Evolutionary conservation across 768 basidiomycete genomes (phyloP), one percentile per base, ranked within the genome.

Genomic region (Hysterangium stoloniferum): DNA sequence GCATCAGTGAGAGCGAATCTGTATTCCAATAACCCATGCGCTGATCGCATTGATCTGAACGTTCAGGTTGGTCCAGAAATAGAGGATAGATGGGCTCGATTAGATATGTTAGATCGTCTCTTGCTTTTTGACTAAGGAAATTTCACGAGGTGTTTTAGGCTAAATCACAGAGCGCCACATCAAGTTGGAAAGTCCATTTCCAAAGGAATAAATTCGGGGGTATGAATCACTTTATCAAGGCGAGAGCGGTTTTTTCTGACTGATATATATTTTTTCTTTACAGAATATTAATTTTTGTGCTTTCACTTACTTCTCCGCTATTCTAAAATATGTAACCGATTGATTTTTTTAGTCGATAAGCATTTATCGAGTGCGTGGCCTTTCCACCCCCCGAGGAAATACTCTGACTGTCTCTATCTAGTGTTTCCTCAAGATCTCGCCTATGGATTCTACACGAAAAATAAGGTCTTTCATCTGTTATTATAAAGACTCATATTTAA

Each of bases 141-240:
- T n/a, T n/a, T n/a, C n/a, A n/a, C n/a, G n/a, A n/a, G n/a, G n/a
- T n/a, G n/a, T n/a, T 43, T 48, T 46, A 58, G 52, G 57, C 58
- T 63, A 32, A 53, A 48, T 42, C 31, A 57, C 9, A 43, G 62
- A 4, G 57, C 40, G 40, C 62, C 62, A 13, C 62, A 63, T 36
- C 62, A 62, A 52, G 60, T 61, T 28, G 62, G 62, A 6, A 63
- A 63, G 54, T 44, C 53, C 25, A 60, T 63, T 27, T 34, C 56
- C 3, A 58, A 58, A 45, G 62, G 59, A 0, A 61, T 61, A 48
- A 63, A 63, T 53, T 40, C 53, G 29, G 60, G 58, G 17, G 5
- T 35, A 24, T 22, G 2, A 12, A n/a, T 22, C 8, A 8, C 20
- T 22, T 45, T 9, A 28, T 4, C n/a, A n/a, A n/a, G n/a, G n/a